These are phyloP conservation scores for Leptographium flavum DNA, from an alignment of 2,329 filamentous ascomycete species.

Conservation along the genomic window DNA sequence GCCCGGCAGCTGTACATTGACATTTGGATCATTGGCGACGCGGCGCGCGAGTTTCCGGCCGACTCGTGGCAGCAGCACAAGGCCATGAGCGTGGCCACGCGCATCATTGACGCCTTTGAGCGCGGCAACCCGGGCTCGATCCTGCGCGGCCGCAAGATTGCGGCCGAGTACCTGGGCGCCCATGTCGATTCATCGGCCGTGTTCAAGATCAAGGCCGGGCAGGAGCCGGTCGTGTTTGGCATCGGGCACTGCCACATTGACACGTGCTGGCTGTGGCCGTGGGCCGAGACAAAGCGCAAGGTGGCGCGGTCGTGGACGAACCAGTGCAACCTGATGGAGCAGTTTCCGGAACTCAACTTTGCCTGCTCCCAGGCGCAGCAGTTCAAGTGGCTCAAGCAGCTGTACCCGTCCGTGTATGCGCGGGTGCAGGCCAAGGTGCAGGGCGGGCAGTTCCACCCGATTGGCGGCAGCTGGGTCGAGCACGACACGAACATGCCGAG, in stretches of 20 bases:
- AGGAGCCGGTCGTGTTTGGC: conserved; percentile 64
- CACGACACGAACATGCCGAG: conserved; percentile 97
- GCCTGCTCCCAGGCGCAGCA: conserved; percentile 90
- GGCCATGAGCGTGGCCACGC: conserved; percentile 69
- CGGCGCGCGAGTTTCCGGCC: conserved; percentile 75
- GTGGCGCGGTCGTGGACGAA: conserved; percentile 92
- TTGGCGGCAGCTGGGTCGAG: conserved; percentile 97
- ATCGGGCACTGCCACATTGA: conserved; percentile 98
- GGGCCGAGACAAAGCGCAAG: conserved; percentile 94
- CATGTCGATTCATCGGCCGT: conserved; percentile 72
- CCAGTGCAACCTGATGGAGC: conserved; percentile 88
- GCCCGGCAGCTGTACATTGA: conserved; percentile 77
- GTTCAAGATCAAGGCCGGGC: conserved; percentile 59
- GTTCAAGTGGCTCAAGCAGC: conserved; percentile 88
- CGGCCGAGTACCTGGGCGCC: conserved; percentile 66
- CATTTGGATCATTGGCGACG: conserved; percentile 92
- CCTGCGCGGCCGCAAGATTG: conserved; percentile 66
- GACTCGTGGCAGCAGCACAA: conserved; percentile 83
- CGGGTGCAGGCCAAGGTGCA: conserved; percentile 85
- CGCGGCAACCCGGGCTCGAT: conserved; percentile 67
- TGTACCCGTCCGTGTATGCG: conserved; percentile 80
- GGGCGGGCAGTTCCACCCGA: conserved; percentile 81
- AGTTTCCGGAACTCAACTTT: conserved; percentile 88
- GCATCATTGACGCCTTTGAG: conserved; percentile 83
- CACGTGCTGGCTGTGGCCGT: conserved; percentile 97